Evolutionary conservation across 371 early-diverging fungal species (phyloP), one percentile per base, ranked within the genome.

Genomic region (Amoeboaphelidium protococcarum): DNA sequence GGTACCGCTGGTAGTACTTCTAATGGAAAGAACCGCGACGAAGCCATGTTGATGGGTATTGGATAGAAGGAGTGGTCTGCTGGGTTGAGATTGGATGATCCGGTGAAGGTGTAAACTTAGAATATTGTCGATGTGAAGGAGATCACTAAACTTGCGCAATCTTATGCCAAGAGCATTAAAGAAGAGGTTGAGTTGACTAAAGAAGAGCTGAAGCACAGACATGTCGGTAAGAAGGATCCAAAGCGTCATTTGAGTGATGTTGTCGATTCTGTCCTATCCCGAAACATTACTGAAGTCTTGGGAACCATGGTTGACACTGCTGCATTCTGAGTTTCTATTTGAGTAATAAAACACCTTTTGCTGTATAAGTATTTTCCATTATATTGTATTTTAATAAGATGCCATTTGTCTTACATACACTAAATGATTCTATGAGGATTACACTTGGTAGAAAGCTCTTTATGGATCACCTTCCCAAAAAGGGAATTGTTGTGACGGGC

Each of bases 21-120:
- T 75, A 92, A 54, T 98, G 98, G 66, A 95, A 94, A 60, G 88
- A 91, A 62, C 71, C 97, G 13, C 99, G 98, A 64, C 84, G 98
- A 62, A 62, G 87, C 88, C 65, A 99, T 99, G 99, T 63, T 99
- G 44, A 67, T 97, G 48, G 98, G 94, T 62, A 56, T 98, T 46
- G 88, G 98, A 70, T 92, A 94, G 66, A 94, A 92, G 68, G 87
- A 84, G 53, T 99, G 99, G 99, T 88, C 96, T 2, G 73, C 83
- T 54, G 94, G 92, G n/a, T 65, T 99, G 44, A 78, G 76, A 23
- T 58, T 95, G 50, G 65, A 68, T n/a, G 77, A 84, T 59, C 81
- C 87, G 50, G 68, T 73, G 22, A 68, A 76, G 49, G 86, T 85
- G 54, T 67, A 80, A 23, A 68, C 72, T 52, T 58, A 68, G 16